Conservation (phyloP, 2,329 filamentous ascomycete genomes). For the Catunica adiposa region DNA sequence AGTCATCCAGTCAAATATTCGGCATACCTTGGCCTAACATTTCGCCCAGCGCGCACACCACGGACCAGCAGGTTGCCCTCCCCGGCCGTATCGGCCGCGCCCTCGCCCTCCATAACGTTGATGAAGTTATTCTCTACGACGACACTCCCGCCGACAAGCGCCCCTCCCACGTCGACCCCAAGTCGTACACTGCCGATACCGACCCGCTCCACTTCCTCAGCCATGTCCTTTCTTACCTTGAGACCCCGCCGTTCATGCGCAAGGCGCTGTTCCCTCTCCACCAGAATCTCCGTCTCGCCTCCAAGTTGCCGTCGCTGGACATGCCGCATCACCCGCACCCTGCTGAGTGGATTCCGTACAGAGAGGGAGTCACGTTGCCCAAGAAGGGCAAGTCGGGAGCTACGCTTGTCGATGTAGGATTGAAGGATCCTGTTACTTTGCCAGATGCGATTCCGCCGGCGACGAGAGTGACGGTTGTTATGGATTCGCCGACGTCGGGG, state of each 20-base stretch:
- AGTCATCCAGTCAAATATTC: too few species aligned
- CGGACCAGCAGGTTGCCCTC: constrained; percentile 58
- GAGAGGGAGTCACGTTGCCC: constrained; percentile 53
- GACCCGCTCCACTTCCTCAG: constrained; percentile 68
- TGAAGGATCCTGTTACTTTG: constrained; percentile 39
- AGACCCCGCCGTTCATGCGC: constrained; percentile 69
- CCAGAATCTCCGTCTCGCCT: constrained; percentile 57
- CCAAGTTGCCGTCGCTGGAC: constrained; percentile 59
- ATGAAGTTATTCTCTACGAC: constrained; percentile 71
- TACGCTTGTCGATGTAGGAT: constrained; percentile 42
- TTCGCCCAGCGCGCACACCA: constrained; percentile 45
- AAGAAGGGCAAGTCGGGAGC: constrained; percentile 24
- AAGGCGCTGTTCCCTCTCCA: constrained; percentile 61
- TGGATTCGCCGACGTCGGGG: constrained; percentile 37
- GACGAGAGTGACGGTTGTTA: constrained; percentile 57
- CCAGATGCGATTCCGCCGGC: constrained; percentile 46
- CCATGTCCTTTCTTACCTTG: constrained; percentile 65
- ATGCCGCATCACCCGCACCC: constrained; percentile 69
- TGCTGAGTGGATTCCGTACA: constrained; percentile 63
- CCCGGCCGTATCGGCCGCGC: constrained; percentile 66
- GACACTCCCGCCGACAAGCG: constrained; percentile 39
- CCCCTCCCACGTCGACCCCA: constrained; percentile 31
- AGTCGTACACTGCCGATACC: constrained; percentile 48
- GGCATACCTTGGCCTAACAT: background rate
- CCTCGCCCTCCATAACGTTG: constrained; percentile 66